These are phyloP conservation scores for Apiospora malaysiana DNA, from an alignment of 2,329 filamentous ascomycete genomes.

Conservation along the genomic window DNA sequence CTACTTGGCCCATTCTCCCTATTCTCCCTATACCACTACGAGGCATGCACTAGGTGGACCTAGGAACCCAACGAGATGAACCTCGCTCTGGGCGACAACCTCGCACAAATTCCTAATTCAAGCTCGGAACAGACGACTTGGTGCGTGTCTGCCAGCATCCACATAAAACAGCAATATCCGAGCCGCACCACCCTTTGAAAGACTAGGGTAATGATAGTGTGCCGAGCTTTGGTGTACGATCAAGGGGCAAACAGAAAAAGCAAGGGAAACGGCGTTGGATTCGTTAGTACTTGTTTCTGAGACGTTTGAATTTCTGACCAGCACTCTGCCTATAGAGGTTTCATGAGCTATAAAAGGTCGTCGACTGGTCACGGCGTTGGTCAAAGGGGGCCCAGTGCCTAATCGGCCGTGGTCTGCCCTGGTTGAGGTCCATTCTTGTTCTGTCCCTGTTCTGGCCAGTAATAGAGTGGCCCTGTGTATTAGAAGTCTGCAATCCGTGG, in stretches of 20 bases:
- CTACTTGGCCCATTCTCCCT: constrained; percentile 3
- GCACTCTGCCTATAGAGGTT: constrained; percentile 16
- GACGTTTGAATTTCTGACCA: constrained; percentile 15
- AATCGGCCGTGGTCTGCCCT: constrained; percentile 8
- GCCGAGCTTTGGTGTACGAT: constrained; percentile 15
- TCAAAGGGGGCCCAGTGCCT: background rate
- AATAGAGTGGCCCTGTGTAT: constrained; percentile 11
- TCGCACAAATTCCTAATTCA: background rate
- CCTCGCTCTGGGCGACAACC: background rate
- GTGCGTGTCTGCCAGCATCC: background rate
- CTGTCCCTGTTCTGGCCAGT: background rate
- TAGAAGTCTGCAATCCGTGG: constrained; percentile 5
- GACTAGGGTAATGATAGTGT: background rate
- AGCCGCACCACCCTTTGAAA: background rate
- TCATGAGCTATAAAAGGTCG: constrained; percentile 18
- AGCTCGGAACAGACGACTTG: background rate
- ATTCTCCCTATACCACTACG: constrained; percentile 1
- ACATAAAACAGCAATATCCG: background rate
- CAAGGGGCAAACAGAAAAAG: constrained; percentile 3
- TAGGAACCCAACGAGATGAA: background rate
- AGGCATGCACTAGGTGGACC: background rate
- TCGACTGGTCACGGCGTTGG: constrained; percentile 13
- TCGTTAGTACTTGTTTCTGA: constrained; percentile 6
- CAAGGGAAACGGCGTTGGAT: constrained; percentile 12
- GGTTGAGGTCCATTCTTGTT: constrained; percentile 5